Base-by-base conservation (phyloP, 371 early-diverging fungal genomes). In the Batrachochytrium dendrobatidis region DNA sequence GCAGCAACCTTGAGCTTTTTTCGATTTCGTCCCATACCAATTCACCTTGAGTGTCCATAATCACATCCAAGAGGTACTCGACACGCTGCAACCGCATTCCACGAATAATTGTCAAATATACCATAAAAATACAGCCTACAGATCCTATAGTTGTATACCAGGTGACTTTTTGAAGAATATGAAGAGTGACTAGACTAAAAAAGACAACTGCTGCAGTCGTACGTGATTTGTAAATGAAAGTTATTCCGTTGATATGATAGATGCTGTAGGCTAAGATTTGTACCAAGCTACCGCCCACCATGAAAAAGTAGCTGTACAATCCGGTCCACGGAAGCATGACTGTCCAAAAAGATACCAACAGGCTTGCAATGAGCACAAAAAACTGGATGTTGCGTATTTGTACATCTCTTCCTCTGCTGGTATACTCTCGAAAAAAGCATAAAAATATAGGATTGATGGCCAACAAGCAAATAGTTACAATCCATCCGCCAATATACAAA, bases 1-100 rank as follows among this genome's bases (percentile, higher is more conserved):
- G 49, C 45, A 74, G 58, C 20, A 74, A 66, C 12, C 56, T 43
- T 43, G 66, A 61, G 28, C 61, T 60, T 34, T 74, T 74, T 8
- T 56, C 55, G 15, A 55, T 62, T 57, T 74, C 74, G 24, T 74
- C 66, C 53, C 55, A 55, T 0, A 70, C 69, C 25, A 74, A 50
- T 20, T 69, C 71, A 30, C 58, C 44, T 50, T 74, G 74, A 26
- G 69, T 68, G 1, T 65, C 55, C 56, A 69, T 52, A 25, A 71
- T 69, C 51, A 64, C 39, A 32, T 67, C 67, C 26, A 68, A 31
- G 34, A 68, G 34, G 32, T 63, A 67, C 45, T 67, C 67, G 10
- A 63, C 18, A 12, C 64, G 55, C 1, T 15, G 7, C 25, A 31
- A 5, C 7, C 26, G 50, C 50, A 45, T 49, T 4, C 29, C 15